A percentile compares a stretch with the other conserved stretches of the same genome.
These are phyloP conservation scores for Lipomyces mesembrius DNA, from an alignment of 805 yeast genomes.

Conservation along the genomic window DNA sequence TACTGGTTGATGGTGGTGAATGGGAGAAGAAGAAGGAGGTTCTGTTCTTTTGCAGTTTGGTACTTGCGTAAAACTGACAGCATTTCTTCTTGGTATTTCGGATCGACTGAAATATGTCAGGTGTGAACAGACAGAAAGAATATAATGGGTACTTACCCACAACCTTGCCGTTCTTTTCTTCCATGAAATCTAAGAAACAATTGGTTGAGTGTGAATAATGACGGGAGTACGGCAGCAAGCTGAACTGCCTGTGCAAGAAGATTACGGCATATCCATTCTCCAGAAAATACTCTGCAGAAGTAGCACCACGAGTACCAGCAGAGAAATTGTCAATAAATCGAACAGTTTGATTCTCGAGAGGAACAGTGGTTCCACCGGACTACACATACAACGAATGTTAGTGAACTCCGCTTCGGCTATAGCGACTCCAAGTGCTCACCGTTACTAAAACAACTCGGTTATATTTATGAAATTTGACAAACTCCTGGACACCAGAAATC, in stretches of 20 bases:
- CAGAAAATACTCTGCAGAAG: slow-evolving; percentile 89
- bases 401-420: not conserved
- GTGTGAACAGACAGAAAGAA: not conserved
- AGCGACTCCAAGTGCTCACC: slow-evolving; percentile 15
- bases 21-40: slow-evolving; percentile 70
- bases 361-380: slow-evolving; percentile 98
- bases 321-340: slow-evolving; percentile 95
- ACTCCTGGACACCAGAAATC: slow-evolving; percentile 59
- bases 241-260: slow-evolving; percentile 89
- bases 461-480: slow-evolving; percentile 60
- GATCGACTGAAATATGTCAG: slow-evolving; percentile 50
- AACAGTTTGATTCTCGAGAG: slow-evolving; percentile 94
- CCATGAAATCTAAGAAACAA: slow-evolving; percentile 84
- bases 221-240: slow-evolving; percentile 89
- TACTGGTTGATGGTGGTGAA: slow-evolving; percentile 96
- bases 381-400: slow-evolving; percentile 2
- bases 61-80: slow-evolving; percentile 59
- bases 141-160: slow-evolving; percentile 42
- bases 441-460: slow-evolving; percentile 79
- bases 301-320: slow-evolving; percentile 98
- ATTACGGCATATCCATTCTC: slow-evolving; percentile 89
- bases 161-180: slow-evolving; percentile 56
- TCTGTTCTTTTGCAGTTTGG: slow-evolving; percentile 53
- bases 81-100: slow-evolving; percentile 66
- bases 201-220: slow-evolving; percentile 81